Base-by-base conservation (phyloP, 176 grass and related monocot genomes). In the Aegilops bicornis region DNA sequence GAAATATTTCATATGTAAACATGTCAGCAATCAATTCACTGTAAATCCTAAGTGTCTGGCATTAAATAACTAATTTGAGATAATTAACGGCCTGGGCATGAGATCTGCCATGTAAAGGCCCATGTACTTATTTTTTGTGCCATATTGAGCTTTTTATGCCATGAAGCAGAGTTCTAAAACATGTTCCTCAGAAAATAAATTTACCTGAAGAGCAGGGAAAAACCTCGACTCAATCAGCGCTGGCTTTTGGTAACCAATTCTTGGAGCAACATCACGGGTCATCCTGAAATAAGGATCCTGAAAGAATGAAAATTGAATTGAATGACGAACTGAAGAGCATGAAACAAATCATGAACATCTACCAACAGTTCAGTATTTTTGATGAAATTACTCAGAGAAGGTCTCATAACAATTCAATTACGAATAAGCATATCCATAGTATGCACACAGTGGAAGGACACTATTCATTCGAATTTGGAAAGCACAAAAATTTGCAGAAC, bases 211-310 rank as follows among this genome's bases (percentile, higher is more conserved):
- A 86, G 97, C 97, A 76, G 97, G 97, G 56, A 99, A 99, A 78
- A 99, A 99, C 86, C 87, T 94, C 14, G 97, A 96, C 88, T 99
- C 94, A 81, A 99, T 94, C 65, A 99, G 65, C 45, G 97, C 70
- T 59, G 97, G 97, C 89, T 99, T 99, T 68, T 96, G 93, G 71
- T 94, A 99, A 56, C 89, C 90, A 93, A 99, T 89, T 88, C 94
- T 99, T 62, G 97, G 94, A 85, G 97, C 97, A 93, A 99, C 97
- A 69, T 99, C 97, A 50, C 97, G 94, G 50, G 97, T 99, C 97
- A 99, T 99, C 85, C 94, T 92, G 73, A 99, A 99, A 85, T 99
- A 99, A 75, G 97, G 97, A 91, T 99, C 97, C 97, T 96, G 79
- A 32, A 87, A 79, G 27, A 85, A 82, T 12, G 58, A 36, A 79